These are phyloP conservation scores for Globisporangium nodosum DNA, from an alignment of 352 stramenopile species.

Conservation along the genomic window DNA sequence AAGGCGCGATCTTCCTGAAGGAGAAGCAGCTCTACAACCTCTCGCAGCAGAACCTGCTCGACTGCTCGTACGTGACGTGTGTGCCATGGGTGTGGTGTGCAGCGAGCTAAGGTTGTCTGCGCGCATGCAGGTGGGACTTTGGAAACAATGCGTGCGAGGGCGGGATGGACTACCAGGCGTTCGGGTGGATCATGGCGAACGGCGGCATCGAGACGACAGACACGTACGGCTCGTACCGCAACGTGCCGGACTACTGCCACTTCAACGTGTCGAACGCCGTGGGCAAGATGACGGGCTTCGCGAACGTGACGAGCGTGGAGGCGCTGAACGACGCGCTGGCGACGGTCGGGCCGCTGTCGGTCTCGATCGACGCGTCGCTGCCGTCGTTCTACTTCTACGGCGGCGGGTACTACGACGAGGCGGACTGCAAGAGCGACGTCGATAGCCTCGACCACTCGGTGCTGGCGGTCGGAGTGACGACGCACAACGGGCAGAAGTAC, in stretches of 20 bases:
- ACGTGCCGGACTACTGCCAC: constrained; percentile 86
- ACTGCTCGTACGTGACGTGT: constrained; percentile 69
- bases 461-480: constrained; percentile 88
- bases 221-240: constrained; percentile 86
- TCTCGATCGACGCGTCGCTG: constrained; percentile 83
- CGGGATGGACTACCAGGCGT: constrained; percentile 88
- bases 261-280: constrained; percentile 74
- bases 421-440: constrained; percentile 86
- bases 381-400: constrained; percentile 89
- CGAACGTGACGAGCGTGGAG: constrained; percentile 69
- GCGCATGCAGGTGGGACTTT: constrained; percentile 65
- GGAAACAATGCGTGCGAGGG: constrained; percentile 89
- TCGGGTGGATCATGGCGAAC: constrained; percentile 83
- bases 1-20: constrained; percentile 69
- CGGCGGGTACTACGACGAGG: constrained; percentile 83
- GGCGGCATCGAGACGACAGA: constrained; percentile 70
- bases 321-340: constrained; percentile 80
- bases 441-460: constrained; percentile 92
- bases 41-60: constrained; percentile 87
- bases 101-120: background rate
- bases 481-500: constrained; percentile 88
- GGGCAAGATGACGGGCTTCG: constrained; percentile 68
- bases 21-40: constrained; percentile 76
- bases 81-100: background rate
- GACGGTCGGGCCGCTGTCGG: constrained; percentile 79